These are phyloP conservation scores for Beauveria medogensis DNA, from an alignment of 2,329 filamentous ascomycete species.

Conservation along the genomic window DNA sequence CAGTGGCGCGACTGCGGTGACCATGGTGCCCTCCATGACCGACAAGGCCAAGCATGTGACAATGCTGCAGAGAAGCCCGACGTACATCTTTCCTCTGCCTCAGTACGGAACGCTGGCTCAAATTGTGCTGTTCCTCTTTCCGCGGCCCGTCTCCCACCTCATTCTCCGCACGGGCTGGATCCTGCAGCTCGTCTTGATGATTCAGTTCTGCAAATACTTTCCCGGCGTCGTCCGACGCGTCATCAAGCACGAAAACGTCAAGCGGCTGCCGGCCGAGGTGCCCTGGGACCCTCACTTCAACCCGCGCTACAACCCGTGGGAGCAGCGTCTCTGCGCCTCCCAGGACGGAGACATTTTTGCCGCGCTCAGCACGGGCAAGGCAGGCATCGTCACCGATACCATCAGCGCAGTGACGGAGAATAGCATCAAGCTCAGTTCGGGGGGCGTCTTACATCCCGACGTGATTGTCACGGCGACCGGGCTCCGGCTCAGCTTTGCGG, in stretches of 20 bases:
- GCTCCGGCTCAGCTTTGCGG: slow-evolving; percentile 46
- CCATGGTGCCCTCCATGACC: slow-evolving; percentile 53
- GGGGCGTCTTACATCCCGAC: slow-evolving; percentile 43
- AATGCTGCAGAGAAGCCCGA: slow-evolving; percentile 62
- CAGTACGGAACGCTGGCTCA: slow-evolving; percentile 29
- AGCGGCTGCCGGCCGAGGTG: slow-evolving; percentile 40
- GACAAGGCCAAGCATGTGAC: slow-evolving; percentile 52
- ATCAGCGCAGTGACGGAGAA: slow-evolving; percentile 37
- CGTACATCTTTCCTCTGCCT: slow-evolving; percentile 48
- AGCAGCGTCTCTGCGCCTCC: slow-evolving; percentile 59
- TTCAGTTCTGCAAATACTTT: slow-evolving; percentile 40
- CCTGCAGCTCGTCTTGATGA: slow-evolving; percentile 30
- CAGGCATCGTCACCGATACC: slow-evolving; percentile 33
- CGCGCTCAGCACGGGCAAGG: slow-evolving; percentile 30
- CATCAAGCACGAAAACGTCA: slow-evolving; percentile 32
- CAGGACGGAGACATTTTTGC: slow-evolving; percentile 38
- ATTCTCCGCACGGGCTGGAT: slow-evolving; percentile 41
- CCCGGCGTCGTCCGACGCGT: slow-evolving; percentile 37
- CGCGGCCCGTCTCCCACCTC: slow-evolving; percentile 32
- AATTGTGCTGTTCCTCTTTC: slow-evolving; percentile 32
- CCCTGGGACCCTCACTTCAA: slow-evolving; percentile 46
- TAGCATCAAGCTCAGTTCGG: slow-evolving; percentile 35
- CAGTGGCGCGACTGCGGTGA: slow-evolving; percentile 59
- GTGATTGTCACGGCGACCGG: slow-evolving; percentile 60
- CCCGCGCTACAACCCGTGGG: slow-evolving; percentile 51